Conservation (phyloP, 1,284 basidiomycete species). For the Ganoderma meredithae region DNA sequence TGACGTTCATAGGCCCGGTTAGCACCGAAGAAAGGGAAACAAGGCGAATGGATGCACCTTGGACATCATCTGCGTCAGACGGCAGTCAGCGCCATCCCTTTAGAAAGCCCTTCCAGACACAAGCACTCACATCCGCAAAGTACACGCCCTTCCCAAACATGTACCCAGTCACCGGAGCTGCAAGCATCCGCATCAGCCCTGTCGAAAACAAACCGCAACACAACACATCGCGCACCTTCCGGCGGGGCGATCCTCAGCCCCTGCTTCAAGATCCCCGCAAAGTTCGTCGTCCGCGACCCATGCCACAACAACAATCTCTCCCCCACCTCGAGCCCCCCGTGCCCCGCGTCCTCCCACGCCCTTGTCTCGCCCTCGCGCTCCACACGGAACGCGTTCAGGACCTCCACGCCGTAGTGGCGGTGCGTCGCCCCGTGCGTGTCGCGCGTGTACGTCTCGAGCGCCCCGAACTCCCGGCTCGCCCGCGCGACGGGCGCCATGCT, state of each 20-base stretch:
- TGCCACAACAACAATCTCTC: slow-evolving; percentile 73
- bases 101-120: background rate
- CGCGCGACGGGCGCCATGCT: slow-evolving; percentile 58
- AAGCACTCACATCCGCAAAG: slow-evolving; percentile 66
- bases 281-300: slow-evolving; percentile 70
- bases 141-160: slow-evolving; percentile 79
- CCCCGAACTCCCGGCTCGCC: slow-evolving; percentile 55
- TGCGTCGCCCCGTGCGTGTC: slow-evolving; percentile 69
- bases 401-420: slow-evolving; percentile 48
- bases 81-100: background rate
- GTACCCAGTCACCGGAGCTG: slow-evolving; percentile 63
- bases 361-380: slow-evolving; percentile 60
- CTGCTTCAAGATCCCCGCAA: slow-evolving; percentile 71
- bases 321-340: slow-evolving; percentile 52
- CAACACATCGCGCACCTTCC: slow-evolving; percentile 50
- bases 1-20: slow-evolving; percentile 26
- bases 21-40: background rate
- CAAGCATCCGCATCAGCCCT: slow-evolving; percentile 10
- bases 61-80: slow-evolving; percentile 62
- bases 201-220: background rate
- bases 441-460: slow-evolving; percentile 56
- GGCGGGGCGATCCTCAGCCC: slow-evolving; percentile 75
- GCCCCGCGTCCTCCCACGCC: slow-evolving; percentile 59
- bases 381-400: slow-evolving; percentile 62
- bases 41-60: slow-evolving; percentile 46